phyloP scores from a whole-genome alignment of 2,329 filamentous ascomycete species.

The Sporothrix protearum region DNA sequence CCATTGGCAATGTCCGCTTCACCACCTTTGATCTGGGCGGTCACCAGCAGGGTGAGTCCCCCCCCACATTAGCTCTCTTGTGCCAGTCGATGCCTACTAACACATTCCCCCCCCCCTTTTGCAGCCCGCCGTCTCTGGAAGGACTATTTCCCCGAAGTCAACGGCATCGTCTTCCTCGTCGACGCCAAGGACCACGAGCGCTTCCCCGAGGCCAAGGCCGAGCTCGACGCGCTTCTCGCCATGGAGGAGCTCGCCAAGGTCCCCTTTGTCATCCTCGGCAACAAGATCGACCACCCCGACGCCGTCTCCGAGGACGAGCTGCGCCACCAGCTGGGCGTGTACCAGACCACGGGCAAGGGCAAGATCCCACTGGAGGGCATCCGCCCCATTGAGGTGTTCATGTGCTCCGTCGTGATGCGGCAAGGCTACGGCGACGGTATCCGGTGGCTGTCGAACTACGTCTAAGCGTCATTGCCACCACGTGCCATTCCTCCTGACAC shows the following conservation, averaged over 20 bases:
- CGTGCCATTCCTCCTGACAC: neutral
- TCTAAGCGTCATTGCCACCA: constrained; percentile 50
- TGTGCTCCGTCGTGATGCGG: constrained; percentile 98
- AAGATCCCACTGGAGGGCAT: constrained; percentile 87
- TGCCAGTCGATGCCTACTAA: neutral
- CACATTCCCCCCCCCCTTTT: neutral
- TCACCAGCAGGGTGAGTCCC: constrained; percentile 74
- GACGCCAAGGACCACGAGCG: constrained; percentile 97
- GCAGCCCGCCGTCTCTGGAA: constrained; percentile 89
- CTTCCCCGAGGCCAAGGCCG: constrained; percentile 88
- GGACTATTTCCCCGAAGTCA: constrained; percentile 95
- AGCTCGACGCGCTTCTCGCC: constrained; percentile 88
- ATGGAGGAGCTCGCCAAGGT: constrained; percentile 98
- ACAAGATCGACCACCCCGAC: constrained; percentile 99
- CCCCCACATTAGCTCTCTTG: neutral
- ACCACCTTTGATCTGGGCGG: constrained; percentile 92
- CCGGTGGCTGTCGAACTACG: constrained; percentile 89
- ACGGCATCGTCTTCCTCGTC: constrained; percentile 94
- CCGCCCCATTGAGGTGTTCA: constrained; percentile 93
- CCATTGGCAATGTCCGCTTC: constrained; percentile 90
- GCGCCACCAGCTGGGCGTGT: constrained; percentile 84
- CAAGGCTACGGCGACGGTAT: constrained; percentile 92
- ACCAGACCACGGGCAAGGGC: constrained; percentile 95
- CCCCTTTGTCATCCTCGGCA: constrained; percentile 91
- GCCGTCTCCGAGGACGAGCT: constrained; percentile 95